Evolutionary conservation across 2,329 filamentous ascomycete genomes (phyloP), one percentile per base, ranked within the genome.

Genomic region (Metarhizium guizhouense): DNA sequence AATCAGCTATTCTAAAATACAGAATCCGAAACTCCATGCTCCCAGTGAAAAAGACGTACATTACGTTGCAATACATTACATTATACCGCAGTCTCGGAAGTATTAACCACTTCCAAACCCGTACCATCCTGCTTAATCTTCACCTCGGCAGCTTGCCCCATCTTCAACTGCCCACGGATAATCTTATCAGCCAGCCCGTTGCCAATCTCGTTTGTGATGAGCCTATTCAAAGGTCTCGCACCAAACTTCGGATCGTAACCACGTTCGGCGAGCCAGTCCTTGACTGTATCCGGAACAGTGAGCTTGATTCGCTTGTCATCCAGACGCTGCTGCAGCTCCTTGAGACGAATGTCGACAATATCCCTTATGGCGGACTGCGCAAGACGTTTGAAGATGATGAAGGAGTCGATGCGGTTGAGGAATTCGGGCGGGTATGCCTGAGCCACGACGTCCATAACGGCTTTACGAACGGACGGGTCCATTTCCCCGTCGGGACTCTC

Each of bases 371-470:
- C 92, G 18, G 79, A 76, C 34, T 80, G 80, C 1, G 90, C 89
- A 2, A 97, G 81, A 8, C 93, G 83, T 72, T 92, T 93, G 79
- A 97, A 97, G 66, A 97, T 76, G 69, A 97, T 96, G 74, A 97
- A 96, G 58, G 95, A 93, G 71, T 97, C 93, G 59, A 97, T 90
- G 20, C 94, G 84, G 74, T 99, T 97, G 60, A 97, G 81, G 77
- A 97, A 99, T 69, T 97, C 94, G 3, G 94, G 94, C 5, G 93
- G 85, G 68, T 96, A 86, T 53, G 75, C 77, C 8, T 78, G 71
- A 18, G 86, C 78, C 1, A 97, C 92, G 16, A 95, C 85, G 65
- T 95, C 88, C 85, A 97, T 91, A 54, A 97, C 92, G 0, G 88
- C 85, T 56, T 82, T 77, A 65, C 90, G 90, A 50, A 92, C 82